These are phyloP conservation scores for Geotrichum fermentans DNA, from an alignment of 1,139 yeast species.

Conservation along the genomic window DNA sequence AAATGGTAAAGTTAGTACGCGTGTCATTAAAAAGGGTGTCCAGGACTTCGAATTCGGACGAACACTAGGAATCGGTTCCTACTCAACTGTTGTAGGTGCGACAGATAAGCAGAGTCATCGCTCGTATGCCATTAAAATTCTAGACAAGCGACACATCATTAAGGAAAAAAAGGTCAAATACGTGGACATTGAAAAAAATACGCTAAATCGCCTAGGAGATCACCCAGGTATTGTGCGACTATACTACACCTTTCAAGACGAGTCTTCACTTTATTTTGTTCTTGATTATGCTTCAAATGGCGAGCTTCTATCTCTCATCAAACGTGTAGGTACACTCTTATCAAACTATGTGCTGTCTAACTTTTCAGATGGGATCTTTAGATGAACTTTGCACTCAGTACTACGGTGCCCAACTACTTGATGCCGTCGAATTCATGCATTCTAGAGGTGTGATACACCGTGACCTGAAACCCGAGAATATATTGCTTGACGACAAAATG, in stretches of 20 bases:
- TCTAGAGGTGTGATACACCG: slow-evolving; percentile 81
- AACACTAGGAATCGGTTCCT: slow-evolving; percentile 91
- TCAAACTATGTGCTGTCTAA: background rate
- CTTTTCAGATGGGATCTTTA: slow-evolving; percentile 53
- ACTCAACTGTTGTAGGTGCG: slow-evolving; percentile 88
- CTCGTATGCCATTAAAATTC: slow-evolving; percentile 83
- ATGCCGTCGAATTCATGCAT: slow-evolving; percentile 83
- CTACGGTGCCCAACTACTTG: slow-evolving; percentile 71
- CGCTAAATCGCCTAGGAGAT: slow-evolving; percentile 76
- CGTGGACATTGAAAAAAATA: slow-evolving; percentile 92
- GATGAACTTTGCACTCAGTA: slow-evolving; percentile 75
- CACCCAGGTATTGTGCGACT: slow-evolving; percentile 85
- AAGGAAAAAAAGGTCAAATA: slow-evolving; percentile 93
- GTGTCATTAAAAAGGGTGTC: slow-evolving; percentile 49
- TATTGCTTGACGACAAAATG: slow-evolving; percentile 69
- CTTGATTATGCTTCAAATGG: slow-evolving; percentile 92
- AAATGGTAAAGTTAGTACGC: slow-evolving; percentile 45
- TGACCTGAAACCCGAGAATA: slow-evolving; percentile 91
- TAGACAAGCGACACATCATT: slow-evolving; percentile 90
- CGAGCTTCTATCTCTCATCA: slow-evolving; percentile 74
- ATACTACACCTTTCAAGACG: slow-evolving; percentile 92
- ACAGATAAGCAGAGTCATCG: slow-evolving; percentile 66
- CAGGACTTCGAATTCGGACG: slow-evolving; percentile 84
- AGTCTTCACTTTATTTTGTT: slow-evolving; percentile 80
- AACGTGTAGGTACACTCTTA: slow-evolving; percentile 34